Percentiles rank a stretch among this genome's conserved stretches.
These are phyloP conservation scores for Nannizziopsis barbatae DNA, from an alignment of 2,329 filamentous ascomycete genomes.

Conservation along the genomic window DNA sequence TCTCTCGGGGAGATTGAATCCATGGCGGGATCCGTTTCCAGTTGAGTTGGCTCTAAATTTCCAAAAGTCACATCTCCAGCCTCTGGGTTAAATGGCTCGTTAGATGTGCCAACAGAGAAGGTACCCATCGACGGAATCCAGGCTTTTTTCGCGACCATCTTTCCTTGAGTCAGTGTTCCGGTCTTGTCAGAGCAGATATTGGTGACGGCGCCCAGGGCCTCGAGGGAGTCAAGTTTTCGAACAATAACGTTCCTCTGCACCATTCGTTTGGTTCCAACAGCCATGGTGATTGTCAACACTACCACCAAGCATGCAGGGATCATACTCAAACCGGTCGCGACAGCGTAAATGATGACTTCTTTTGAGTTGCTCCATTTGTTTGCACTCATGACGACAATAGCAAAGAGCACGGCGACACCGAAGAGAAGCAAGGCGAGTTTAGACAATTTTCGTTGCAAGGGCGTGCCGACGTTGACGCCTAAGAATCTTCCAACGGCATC, in stretches of 20 bases:
- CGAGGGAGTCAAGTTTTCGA: slow-evolving; percentile 45
- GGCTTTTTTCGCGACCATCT: slow-evolving; percentile 52
- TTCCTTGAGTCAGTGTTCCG: slow-evolving; percentile 52
- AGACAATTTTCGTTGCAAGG: slow-evolving; percentile 57
- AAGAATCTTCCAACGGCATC: slow-evolving; percentile 54
- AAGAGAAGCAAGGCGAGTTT: slow-evolving; percentile 57
- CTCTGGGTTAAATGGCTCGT: slow-evolving; percentile 47
- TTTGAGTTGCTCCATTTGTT: slow-evolving; percentile 46
- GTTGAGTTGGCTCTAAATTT: slow-evolving; percentile 23
- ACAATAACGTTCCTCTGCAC: slow-evolving; percentile 48
- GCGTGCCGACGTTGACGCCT: slow-evolving; percentile 58
- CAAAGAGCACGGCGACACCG: slow-evolving; percentile 54
- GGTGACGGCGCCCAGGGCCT: slow-evolving; percentile 53
- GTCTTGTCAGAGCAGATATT: slow-evolving; percentile 49
- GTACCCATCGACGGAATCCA: slow-evolving; percentile 50
- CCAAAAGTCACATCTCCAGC: slow-evolving; percentile 39
- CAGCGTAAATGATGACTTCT: slow-evolving; percentile 56
- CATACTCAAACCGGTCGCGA: slow-evolving; percentile 49
- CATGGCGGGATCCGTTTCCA: slow-evolving; percentile 20
- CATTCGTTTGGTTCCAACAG: slow-evolving; percentile 50
- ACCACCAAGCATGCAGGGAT: slow-evolving; percentile 54
- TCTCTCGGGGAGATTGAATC: slow-evolving; percentile 22
- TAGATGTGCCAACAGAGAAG: slow-evolving; percentile 46
- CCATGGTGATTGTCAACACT: slow-evolving; percentile 57
- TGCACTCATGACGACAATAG: slow-evolving; percentile 56